phyloP scores from a whole-genome alignment of 495 filamentous ascomycete species.

The Penicillium flavigenum region DNA sequence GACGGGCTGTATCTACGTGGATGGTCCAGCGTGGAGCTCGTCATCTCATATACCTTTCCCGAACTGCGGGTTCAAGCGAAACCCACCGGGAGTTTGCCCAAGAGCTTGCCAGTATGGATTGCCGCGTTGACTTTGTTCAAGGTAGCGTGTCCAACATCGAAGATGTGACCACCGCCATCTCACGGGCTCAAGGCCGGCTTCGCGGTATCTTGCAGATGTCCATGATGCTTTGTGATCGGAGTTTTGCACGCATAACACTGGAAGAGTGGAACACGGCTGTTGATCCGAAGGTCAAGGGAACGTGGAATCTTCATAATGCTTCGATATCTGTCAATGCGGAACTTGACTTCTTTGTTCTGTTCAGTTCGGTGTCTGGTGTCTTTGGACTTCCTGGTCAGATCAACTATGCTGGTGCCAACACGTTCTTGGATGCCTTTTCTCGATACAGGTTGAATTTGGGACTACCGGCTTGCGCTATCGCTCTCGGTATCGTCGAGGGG shows the following conservation, averaged over 20 bases:
- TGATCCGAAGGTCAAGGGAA: slow-evolving; percentile 46
- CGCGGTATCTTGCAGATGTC: slow-evolving; percentile 38
- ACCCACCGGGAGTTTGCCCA: slow-evolving; percentile 25
- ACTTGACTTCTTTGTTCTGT: slow-evolving; percentile 53
- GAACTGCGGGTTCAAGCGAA: slow-evolving; percentile 18
- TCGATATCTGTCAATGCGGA: slow-evolving; percentile 21
- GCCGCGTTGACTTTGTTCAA: slow-evolving; percentile 19
- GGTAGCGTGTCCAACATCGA: slow-evolving; percentile 19
- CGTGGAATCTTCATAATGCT: slow-evolving; percentile 58
- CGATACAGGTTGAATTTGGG: slow-evolving; percentile 27
- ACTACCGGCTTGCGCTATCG: slow-evolving; percentile 28
- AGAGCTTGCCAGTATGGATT: slow-evolving; percentile 39
- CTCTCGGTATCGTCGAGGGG: slow-evolving; percentile 35
- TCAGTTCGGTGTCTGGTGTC: slow-evolving; percentile 38
- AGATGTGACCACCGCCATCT: slow-evolving; percentile 22
- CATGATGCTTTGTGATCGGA: slow-evolving; percentile 36
- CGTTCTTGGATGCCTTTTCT: slow-evolving; percentile 39
- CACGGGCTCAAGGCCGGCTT: slow-evolving; percentile 17
- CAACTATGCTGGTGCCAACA: slow-evolving; percentile 42
- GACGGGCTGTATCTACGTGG: not conserved
- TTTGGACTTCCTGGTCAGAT: slow-evolving; percentile 26
- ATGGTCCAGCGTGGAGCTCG: slow-evolving; percentile 16
- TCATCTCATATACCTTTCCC: slow-evolving; percentile 49
- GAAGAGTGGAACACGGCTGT: slow-evolving; percentile 37
- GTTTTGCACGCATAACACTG: slow-evolving; percentile 41